Percentiles rank a stretch among this genome's conserved stretches.
Evolutionary conservation across 768 basidiomycete species (phyloP).

Genomic region (Serendipita sp.): DNA sequence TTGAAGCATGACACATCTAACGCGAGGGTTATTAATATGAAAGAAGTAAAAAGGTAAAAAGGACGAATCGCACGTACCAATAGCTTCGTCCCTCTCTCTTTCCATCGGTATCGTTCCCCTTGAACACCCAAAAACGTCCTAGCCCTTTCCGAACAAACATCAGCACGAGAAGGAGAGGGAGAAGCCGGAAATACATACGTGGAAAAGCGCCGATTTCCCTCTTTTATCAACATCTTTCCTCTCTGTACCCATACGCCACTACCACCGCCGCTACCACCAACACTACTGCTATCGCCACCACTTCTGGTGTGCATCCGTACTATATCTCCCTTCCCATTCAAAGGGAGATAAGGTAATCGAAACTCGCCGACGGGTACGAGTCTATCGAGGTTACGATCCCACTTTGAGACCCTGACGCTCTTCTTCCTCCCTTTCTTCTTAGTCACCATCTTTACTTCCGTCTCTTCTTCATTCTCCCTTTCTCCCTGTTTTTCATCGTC

Average conservation of each 20-base stretch:
- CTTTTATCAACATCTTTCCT: background rate
- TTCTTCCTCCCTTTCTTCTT: background rate
- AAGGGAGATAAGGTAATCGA: background rate
- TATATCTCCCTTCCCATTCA: background rate
- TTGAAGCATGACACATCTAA: background rate
- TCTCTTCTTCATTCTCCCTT: no score
- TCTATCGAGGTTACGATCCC: background rate
- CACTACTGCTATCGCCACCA: background rate
- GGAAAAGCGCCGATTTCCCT: background rate
- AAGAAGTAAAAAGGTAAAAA: background rate
- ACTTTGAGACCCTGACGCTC: background rate
- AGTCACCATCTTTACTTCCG: no score
- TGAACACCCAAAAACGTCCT: background rate
- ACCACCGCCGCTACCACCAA: no score
- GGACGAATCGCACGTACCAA: background rate
- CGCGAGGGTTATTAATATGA: background rate
- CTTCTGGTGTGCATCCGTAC: background rate
- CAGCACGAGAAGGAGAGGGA: background rate
- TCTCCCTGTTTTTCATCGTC: no score
- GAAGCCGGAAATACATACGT: background rate
- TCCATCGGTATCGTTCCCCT: background rate
- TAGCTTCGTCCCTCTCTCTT: background rate
- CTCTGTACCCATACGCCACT: no score
- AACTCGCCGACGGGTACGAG: background rate
- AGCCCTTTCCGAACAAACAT: background rate